Conservation (phyloP, 108 stramenopile species). For the Nitzschia palea region DNA sequence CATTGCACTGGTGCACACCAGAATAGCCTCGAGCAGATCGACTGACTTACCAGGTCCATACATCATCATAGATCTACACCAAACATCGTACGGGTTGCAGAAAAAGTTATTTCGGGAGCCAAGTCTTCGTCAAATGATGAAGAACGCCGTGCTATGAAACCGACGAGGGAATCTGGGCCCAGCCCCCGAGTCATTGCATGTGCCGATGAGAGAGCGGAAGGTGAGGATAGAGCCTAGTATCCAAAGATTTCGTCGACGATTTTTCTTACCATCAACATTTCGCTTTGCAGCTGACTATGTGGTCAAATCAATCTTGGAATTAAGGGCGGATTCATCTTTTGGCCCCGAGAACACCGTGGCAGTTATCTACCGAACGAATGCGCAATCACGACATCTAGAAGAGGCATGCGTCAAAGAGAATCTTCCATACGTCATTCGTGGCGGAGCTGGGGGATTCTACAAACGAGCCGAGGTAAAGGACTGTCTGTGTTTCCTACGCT, state of each 20-base stretch:
- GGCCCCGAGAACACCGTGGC: conserved; percentile 55
- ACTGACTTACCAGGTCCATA: no score
- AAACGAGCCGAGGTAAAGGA: conserved; percentile 78
- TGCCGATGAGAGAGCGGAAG: conserved; percentile 68
- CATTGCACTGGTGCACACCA: neutral
- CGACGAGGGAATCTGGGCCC: conserved; percentile 72
- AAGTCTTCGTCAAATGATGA: conserved; percentile 23
- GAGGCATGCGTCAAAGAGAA: conserved; percentile 82
- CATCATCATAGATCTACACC: conserved; percentile 54
- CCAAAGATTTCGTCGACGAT: neutral
- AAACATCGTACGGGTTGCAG: conserved; percentile 81
- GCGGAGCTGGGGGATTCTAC: conserved; percentile 75
- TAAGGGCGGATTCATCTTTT: conserved; percentile 47
- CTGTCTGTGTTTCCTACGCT: conserved; percentile 73
- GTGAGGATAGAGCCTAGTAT: no score
- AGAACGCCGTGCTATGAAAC: conserved; percentile 72
- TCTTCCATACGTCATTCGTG: conserved; percentile 73
- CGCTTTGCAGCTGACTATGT: conserved; percentile 55
- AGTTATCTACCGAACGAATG: conserved; percentile 89
- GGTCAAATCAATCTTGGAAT: conserved; percentile 56
- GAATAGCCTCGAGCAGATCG: no score
- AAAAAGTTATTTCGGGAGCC: conserved; percentile 65
- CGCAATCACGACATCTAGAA: conserved; percentile 87
- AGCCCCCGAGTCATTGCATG: conserved; percentile 69
- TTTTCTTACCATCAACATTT: neutral